Base-by-base conservation (phyloP, 2,329 filamentous ascomycete genomes). In the Beauveria sp. region DNA sequence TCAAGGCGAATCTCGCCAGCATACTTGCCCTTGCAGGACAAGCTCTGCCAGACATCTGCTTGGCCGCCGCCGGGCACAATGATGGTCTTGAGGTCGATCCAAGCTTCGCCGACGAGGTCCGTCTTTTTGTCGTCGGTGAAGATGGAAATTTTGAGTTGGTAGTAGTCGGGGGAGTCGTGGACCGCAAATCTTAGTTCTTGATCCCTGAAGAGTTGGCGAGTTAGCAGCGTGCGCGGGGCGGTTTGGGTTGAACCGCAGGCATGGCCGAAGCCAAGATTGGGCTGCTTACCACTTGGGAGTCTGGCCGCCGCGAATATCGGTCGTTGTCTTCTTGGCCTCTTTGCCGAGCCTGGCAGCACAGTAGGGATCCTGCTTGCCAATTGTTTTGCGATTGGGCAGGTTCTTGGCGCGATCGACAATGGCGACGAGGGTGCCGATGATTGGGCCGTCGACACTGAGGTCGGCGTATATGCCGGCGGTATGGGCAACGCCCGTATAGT, bases 91-190 rank as follows among this genome's bases (percentile, higher is more conserved):
- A 99, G 80, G 70, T 90, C 89, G 62, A 98, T 85, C 88, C 91
- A 97, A 7, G 90, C 87, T 75, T 99, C 95, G 66, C 95, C 95
- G 68, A 99, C 97, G 66, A 99, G 76, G 67, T 99, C 95, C 0
- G 93, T 98, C 78, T 89, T 96, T 79, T 97, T 98, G 76, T 99
- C 95, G 70, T 99, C 95, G 72, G 96, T 97, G 78, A 99, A 99
- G 6, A 98, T 85, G 3, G 93, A 97, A 18, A 98, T 82, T 73
- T 99, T 99, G 62, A 99, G 82, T 72, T 93, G 91, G 75, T 91
- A 92, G 79, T 99, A 99, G 75, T 99, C 95, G 20, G 92, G 88
- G 18, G 92, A 97, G 70, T 98, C 93, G 81, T 97, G 93, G 18
- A 99, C 95, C 50, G 86, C 91, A 72, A 98, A 99, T 64, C 95